phyloP scores from a whole-genome alignment of 2,329 filamentous ascomycete species.

The Phoma herbarum region DNA sequence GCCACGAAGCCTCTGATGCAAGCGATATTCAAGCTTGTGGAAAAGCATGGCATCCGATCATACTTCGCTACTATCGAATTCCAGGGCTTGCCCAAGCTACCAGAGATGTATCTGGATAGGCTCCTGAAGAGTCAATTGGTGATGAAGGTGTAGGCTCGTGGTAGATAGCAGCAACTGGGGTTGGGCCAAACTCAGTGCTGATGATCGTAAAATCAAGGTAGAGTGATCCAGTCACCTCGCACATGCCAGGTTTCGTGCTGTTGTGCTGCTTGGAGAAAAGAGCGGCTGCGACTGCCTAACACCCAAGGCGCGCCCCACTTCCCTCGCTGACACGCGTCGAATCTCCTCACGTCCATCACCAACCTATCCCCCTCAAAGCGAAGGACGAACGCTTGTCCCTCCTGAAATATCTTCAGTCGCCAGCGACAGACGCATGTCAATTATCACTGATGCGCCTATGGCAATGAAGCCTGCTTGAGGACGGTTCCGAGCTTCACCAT shows the following conservation, averaged over 20 bases:
- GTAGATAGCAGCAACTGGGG: too few species aligned
- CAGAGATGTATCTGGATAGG: conserved; percentile 4
- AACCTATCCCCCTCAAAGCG: neutral
- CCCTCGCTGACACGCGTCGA: conserved; percentile 1
- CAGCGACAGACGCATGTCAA: neutral
- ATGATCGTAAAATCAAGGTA: neutral
- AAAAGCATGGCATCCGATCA: neutral
- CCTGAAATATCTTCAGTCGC: neutral
- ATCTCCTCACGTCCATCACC: neutral
- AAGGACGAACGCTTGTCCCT: neutral
- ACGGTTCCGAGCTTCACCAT: neutral
- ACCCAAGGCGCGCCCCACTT: neutral
- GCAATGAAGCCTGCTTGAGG: neutral
- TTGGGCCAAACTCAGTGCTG: neutral
- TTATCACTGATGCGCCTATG: neutral
- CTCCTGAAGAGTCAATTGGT: conserved; percentile 2
- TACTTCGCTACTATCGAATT: neutral
- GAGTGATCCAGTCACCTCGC: neutral
- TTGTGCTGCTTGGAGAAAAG: neutral
- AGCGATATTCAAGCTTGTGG: neutral
- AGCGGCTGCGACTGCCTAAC: neutral
- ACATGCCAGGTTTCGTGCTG: neutral
- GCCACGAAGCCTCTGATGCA: neutral
- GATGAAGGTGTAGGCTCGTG: conserved; percentile 4
- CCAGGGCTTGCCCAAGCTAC: neutral